Evolutionary conservation across 495 filamentous ascomycete genomes (phyloP).

Genomic region (Trichoderma erinaceum): DNA sequence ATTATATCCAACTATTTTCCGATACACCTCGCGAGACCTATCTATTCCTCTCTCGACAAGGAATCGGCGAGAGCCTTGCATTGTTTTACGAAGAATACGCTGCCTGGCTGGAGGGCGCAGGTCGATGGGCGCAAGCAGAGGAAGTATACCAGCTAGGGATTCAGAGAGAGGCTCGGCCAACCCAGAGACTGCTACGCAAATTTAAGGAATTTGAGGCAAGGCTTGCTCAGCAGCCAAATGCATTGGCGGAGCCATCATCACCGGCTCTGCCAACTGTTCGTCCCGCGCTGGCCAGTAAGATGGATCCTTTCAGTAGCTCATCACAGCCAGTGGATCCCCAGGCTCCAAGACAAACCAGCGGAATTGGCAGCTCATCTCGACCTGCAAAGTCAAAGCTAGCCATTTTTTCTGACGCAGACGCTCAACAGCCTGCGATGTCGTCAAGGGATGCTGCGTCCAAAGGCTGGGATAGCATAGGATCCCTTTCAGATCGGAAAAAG

Average conservation of each 20-base stretch:
- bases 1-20: conserved; percentile 87
- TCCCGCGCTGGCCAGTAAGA: conserved; percentile 79
- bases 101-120: conserved; percentile 78
- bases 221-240: conserved; percentile 53
- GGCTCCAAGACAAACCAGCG: conserved; percentile 46
- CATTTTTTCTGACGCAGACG: conserved; percentile 78
- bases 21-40: conserved; percentile 89
- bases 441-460: conserved; percentile 46
- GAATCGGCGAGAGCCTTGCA: conserved; percentile 78
- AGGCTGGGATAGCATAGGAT: conserved; percentile 91
- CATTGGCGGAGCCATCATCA: conserved; percentile 56
- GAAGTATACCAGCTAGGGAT: conserved; percentile 88
- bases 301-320: conserved; percentile 65
- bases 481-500: conserved; percentile 80
- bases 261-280: conserved; percentile 79
- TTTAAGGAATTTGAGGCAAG: conserved; percentile 84
- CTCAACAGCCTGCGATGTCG: conserved; percentile 30
- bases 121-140: conserved; percentile 84
- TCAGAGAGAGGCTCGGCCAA: conserved; percentile 78
- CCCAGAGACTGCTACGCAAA: conserved; percentile 74
- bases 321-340: conserved; percentile 57
- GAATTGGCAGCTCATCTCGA: conserved; percentile 45
- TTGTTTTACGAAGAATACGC: conserved; percentile 98
- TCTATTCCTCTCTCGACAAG: conserved; percentile 81
- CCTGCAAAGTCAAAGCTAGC: conserved; percentile 74